Percentiles rank a stretch among this genome's conserved stretches.
These are phyloP conservation scores for Hibiscus syriacus DNA, from an alignment of 345 rosid species.

Conservation along the genomic window DNA sequence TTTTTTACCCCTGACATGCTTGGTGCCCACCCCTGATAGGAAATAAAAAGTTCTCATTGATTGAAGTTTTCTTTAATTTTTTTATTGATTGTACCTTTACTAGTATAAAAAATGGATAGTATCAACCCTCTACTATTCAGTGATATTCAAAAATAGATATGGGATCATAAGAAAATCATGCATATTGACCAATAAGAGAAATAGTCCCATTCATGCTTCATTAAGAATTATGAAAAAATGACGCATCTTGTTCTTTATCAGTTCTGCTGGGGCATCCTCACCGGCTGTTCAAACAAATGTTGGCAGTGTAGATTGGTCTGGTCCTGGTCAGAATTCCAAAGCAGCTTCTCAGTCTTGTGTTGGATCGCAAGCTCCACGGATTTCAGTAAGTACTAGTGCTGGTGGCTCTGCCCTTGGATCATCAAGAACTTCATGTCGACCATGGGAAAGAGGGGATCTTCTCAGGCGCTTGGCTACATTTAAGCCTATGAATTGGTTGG, in stretches of 20 bases:
- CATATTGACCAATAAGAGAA: neutral
- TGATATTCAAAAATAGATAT: neutral
- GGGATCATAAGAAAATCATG: neutral
- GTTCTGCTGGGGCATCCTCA: conserved; percentile 97
- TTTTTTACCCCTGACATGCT: no score
- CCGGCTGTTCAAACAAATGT: conserved; percentile 65
- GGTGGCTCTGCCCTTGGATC: conserved; percentile 52
- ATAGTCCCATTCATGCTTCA: neutral
- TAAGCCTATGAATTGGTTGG: conserved; percentile 85
- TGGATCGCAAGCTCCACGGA: conserved; percentile 45
- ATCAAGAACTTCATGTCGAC: conserved; percentile 68
- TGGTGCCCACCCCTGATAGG: no score
- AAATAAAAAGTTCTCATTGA: neutral
- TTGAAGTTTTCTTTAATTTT: neutral
- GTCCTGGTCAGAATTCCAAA: conserved; percentile 57
- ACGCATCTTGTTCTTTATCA: conserved; percentile 18
- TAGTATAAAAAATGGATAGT: neutral
- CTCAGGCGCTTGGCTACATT: conserved; percentile 92
- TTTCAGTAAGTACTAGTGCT: conserved; percentile 43
- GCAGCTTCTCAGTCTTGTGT: conserved; percentile 43
- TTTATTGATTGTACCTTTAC: neutral
- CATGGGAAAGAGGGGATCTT: conserved; percentile 97
- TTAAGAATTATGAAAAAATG: neutral
- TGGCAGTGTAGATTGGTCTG: conserved; percentile 70
- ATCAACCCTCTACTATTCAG: no score